Base-by-base conservation (phyloP, 2,329 filamentous ascomycete species). In the Diplodia corticola region DNA sequence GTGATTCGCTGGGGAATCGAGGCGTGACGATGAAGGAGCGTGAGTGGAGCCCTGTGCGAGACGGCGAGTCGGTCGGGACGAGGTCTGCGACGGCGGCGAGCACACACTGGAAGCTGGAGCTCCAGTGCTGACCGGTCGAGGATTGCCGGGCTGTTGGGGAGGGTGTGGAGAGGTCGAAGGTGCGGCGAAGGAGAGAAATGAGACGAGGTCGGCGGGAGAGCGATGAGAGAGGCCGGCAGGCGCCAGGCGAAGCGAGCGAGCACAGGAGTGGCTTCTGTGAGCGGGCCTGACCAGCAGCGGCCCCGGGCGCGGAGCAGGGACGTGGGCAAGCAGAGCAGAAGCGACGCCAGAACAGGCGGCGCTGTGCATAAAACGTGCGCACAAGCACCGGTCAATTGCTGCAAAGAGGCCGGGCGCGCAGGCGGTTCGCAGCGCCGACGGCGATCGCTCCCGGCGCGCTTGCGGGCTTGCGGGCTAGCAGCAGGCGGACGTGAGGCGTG, bases 1-100 rank as follows among this genome's bases (percentile, higher is more conserved):
- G 74, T 73, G 74, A 75, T 74, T 74, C 69, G 44, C 70, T 69
- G 71, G 68, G 55, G 74, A 77, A 77, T 74, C 74, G 71, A 70
- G 66, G 35, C n/a, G 65, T 13, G 9, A n/a, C 15, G 57, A 46
- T 46, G 72, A 74, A 74, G 70, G 75, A 78, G 74, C 71, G 76
- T 76, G 64, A 64, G 54, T 63, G 70, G 64, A 69, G 66, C 68
- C 65, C 69, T 72, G 67, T 49, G 66, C 63, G 68, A 54, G 69
- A 64, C 57, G 66, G 68, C 64, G 54, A 67, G 60, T 51, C 53
- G 54, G 65, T 40, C 64, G 48, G 51, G 44, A 55, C 46, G 67
- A 70, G 66, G 70, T 65, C 71, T 71, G 71, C 75, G 74, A 73
- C 72, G 75, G 71, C 73, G 74, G 72, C 69, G 68, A 70, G 68